Evolutionary conservation across 1,284 basidiomycete genomes (phyloP), one percentile per base, ranked within the genome.

Genomic region (Rhodotorula mucilaginosa): DNA sequence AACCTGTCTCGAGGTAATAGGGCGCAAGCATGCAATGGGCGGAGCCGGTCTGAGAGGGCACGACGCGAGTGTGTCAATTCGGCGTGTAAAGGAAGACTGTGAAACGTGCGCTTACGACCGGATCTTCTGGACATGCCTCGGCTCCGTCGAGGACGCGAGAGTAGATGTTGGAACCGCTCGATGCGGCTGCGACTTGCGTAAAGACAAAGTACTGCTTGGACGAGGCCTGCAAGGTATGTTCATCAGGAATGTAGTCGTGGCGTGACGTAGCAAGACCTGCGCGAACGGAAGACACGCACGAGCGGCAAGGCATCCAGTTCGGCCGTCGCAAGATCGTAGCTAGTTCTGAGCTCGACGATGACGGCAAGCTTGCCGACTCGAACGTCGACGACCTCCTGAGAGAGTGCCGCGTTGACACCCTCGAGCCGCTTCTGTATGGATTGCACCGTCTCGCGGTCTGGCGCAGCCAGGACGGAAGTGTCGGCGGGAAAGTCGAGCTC

Each of bases 61-160:
- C 13, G n/a, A 1, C 13, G n/a, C 39, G 10, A 29, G 4, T 1
- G 47, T 3, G 47, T 31, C 5, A 34, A 13, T 23, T 18, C 23
- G 6, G n/a, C 3, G 31, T 10, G 10, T 16, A 21, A 49, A 16
- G 57, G 4, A 44, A 23, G 23, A 46, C 13, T 5, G 8, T 54
- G 21, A 51, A 3, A 34, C 12, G 12, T 4, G 19, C 51, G 39
- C 70, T 48, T 23, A 72, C 73, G 2, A 88, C 87, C 13, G 83
- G 83, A 72, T 88, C 87, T 78, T 88, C 87, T 0, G 80, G 80
- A 1, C 82, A 61, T 0, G 82, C 83, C 5, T 75, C 74, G 10
- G 81, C 60, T 2, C 85, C 85, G 5, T 84, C 81, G 73, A 88
- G 87, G 81, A 87, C 85, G 3, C 87, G 84, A 21, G 86, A 85